A percentile compares a stretch with the other conserved stretches of the same genome.
These are phyloP conservation scores for Paraurostyla sp. DNA, from an alignment of 73 alveolate genomes.

Conservation along the genomic window DNA sequence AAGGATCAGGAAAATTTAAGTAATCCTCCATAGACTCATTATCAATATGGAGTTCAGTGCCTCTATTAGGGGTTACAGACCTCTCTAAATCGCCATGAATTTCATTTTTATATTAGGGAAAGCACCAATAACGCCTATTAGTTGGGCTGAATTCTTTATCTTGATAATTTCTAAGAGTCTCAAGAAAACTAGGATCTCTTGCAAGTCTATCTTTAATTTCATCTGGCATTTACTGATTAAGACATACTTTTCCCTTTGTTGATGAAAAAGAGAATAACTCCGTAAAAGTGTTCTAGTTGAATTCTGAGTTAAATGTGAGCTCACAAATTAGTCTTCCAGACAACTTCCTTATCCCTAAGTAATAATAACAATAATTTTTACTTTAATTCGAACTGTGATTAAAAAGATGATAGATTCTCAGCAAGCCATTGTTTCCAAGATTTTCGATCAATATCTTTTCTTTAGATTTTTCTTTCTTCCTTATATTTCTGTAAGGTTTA, in stretches of 20 bases:
- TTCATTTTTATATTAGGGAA: conserved; percentile 6
- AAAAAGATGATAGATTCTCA: conserved; percentile 19
- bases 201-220: background rate
- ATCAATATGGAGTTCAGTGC: background rate
- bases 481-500: background rate
- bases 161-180: background rate
- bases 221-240: conserved; percentile 38
- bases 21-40: conserved; percentile 36
- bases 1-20: conserved; percentile 57
- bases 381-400: background rate
- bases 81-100: background rate
- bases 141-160: background rate
- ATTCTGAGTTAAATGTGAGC: conserved; percentile 26
- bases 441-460: conserved; percentile 35
- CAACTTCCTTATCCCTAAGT: conserved; percentile 32
- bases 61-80: conserved; percentile 53
- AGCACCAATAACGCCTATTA: conserved; percentile 44
- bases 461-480: conserved; percentile 47
- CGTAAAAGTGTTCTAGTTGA: background rate
- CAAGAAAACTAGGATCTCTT: conserved; percentile 1
- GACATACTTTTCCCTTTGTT: conserved; percentile 39
- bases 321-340: conserved; percentile 63
- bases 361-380: background rate
- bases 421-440: conserved; percentile 7
- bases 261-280: conserved; percentile 34